Evolutionary conservation across 1,284 basidiomycete genomes (phyloP).

Genomic region (Trametes polyzona): DNA sequence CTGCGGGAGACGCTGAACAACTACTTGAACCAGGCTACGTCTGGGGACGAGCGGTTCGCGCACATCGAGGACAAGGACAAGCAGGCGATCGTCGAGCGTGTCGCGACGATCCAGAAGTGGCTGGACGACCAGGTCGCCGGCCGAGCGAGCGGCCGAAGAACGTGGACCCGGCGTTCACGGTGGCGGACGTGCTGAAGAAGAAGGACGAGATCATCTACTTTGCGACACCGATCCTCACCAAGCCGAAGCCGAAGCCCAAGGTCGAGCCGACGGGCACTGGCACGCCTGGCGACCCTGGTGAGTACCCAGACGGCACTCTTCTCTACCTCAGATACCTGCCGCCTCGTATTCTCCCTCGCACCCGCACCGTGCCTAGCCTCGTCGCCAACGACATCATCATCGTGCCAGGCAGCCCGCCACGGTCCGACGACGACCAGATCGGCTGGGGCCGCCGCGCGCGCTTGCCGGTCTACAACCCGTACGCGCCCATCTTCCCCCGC

Average conservation of each 20-base stretch:
- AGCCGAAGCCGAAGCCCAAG: conserved; percentile 85
- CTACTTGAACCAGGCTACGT: conserved; percentile 83
- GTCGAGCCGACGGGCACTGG: conserved; percentile 56
- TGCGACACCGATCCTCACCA: conserved; percentile 81
- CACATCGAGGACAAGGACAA: conserved; percentile 91
- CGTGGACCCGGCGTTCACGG: conserved; percentile 81
- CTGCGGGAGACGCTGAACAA: conserved; percentile 86
- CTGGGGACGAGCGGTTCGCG: conserved; percentile 79
- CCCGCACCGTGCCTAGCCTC: conserved; percentile 5
- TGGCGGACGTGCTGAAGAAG: conserved; percentile 84
- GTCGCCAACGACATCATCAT: neutral
- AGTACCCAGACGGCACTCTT: too few relatives aligned
- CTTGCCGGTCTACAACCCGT: conserved; percentile 22
- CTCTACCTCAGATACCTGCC: conserved; percentile 3
- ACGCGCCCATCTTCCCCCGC: conserved; percentile 58
- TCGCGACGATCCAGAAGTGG: conserved; percentile 88
- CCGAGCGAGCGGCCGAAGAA: conserved; percentile 89
- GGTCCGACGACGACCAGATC: neutral
- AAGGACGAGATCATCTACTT: conserved; percentile 89
- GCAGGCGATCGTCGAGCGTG: conserved; percentile 79
- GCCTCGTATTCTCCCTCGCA: conserved; percentile 8
- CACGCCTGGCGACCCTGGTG: conserved; percentile 34
- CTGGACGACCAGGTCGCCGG: conserved; percentile 86
- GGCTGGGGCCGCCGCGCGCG: neutral
- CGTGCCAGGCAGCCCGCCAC: neutral